Conservation (phyloP, 176 grass and related monocot genomes). For the Pharus latifolius region DNA sequence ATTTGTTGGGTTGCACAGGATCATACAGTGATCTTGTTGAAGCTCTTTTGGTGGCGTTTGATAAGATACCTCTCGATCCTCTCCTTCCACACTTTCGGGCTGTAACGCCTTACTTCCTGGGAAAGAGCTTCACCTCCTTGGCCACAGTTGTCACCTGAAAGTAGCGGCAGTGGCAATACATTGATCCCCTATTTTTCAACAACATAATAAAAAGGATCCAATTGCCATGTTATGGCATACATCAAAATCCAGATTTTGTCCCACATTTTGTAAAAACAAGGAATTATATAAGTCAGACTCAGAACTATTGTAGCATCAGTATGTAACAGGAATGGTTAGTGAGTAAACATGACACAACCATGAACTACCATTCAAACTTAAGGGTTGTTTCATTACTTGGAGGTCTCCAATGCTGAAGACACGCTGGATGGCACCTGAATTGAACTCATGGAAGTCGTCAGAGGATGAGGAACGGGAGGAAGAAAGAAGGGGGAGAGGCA, state of each 20-base stretch:
- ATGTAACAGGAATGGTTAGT: too few relatives aligned
- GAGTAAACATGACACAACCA: too few relatives aligned
- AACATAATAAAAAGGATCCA: not conserved
- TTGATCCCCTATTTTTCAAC: conserved; percentile 42
- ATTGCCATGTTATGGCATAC: too few relatives aligned
- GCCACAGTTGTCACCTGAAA: conserved; percentile 10
- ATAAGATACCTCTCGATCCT: conserved; percentile 65
- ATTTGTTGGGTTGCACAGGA: not conserved
- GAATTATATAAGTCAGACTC: not conserved
- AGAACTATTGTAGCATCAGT: not conserved
- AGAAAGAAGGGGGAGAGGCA: conserved; percentile 25
- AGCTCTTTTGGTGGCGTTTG: conserved; percentile 87
- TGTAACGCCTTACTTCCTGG: conserved; percentile 59
- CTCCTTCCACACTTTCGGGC: conserved; percentile 68
- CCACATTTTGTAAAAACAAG: too few relatives aligned
- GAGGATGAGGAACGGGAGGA: conserved; percentile 32
- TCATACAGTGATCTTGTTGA: conserved; percentile 85
- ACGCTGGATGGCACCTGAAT: conserved; percentile 30
- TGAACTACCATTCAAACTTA: not conserved
- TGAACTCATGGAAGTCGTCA: conserved; percentile 40
- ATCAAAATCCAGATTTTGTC: too few relatives aligned
- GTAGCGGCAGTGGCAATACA: not conserved
- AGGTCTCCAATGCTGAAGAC: conserved; percentile 66
- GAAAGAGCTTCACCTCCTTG: conserved; percentile 2
- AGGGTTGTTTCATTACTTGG: conserved; percentile 35